A percentile compares a stretch with the other conserved stretches of the same genome.
Evolutionary conservation across 345 rosid species (phyloP).

Genomic region (Salix brachista): DNA sequence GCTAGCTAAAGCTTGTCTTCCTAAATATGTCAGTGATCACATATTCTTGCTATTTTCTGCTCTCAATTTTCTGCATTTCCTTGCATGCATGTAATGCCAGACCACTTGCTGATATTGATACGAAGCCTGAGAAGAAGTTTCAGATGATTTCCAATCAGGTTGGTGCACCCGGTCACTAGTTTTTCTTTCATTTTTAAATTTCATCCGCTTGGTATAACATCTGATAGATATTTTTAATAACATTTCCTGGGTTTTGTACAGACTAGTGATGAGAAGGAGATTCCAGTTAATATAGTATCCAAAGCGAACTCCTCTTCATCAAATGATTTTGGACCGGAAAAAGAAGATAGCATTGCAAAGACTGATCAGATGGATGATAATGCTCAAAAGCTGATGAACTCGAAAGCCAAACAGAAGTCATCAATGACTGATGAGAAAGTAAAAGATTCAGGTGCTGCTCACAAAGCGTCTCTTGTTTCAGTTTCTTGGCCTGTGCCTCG

Average conservation of each 20-base stretch:
- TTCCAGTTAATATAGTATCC: conserved; percentile 1
- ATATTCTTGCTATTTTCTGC: conserved; percentile 24
- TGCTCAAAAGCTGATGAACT: not conserved
- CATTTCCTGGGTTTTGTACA: not conserved
- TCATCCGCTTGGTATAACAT: not conserved
- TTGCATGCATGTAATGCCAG: conserved; percentile 49
- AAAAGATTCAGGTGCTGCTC: conserved; percentile 15
- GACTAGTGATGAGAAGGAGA: conserved; percentile 12
- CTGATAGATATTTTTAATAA: not conserved
- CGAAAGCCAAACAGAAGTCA: conserved; percentile 5
- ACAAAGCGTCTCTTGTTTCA: conserved; percentile 27
- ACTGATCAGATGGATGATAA: not conserved
- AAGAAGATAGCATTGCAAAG: conserved; percentile 9
- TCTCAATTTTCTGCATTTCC: conserved; percentile 32
- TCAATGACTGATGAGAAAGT: conserved; percentile 8
- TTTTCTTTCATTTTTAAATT: not conserved
- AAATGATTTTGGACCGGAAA: conserved; percentile 7
- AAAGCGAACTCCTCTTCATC: conserved; percentile 9
- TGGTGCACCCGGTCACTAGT: not conserved
- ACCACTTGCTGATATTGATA: conserved; percentile 26
- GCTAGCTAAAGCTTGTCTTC: not conserved
- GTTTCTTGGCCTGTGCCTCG: conserved; percentile 56
- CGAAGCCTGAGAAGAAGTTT: conserved; percentile 25
- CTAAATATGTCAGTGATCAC: conserved; percentile 28
- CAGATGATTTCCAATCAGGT: conserved; percentile 26